These are phyloP conservation scores for Taiozyma sp. DNA, from an alignment of 1,139 yeast genomes.

Conservation along the genomic window DNA sequence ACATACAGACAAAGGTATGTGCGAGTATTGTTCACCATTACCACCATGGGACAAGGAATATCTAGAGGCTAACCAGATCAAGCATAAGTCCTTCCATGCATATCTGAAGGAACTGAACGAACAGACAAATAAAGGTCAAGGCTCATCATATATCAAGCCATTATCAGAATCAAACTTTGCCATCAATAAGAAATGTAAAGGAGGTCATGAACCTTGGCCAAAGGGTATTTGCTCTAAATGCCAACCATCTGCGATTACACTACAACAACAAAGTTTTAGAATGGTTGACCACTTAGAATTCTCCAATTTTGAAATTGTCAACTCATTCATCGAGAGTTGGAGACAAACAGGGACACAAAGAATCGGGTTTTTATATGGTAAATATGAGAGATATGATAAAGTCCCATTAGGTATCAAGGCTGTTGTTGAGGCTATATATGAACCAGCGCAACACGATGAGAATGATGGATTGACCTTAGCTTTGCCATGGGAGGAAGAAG, in stretches of 20 bases:
- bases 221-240: slow-evolving; percentile 94
- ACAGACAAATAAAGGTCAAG: slow-evolving; percentile 57
- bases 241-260: slow-evolving; percentile 91
- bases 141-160: slow-evolving; percentile 75
- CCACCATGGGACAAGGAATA: slow-evolving; percentile 91
- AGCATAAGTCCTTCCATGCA: slow-evolving; percentile 87
- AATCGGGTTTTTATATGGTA: slow-evolving; percentile 79
- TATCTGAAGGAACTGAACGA: slow-evolving; percentile 70
- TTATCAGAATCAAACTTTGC: slow-evolving; percentile 63
- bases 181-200: slow-evolving; percentile 59
- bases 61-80: slow-evolving; percentile 69
- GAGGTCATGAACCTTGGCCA: slow-evolving; percentile 93
- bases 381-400: slow-evolving; percentile 67
- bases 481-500: slow-evolving; percentile 52
- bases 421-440: slow-evolving; percentile 88
- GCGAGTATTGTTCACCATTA: slow-evolving; percentile 92
- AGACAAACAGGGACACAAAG: slow-evolving; percentile 84
- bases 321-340: slow-evolving; percentile 88
- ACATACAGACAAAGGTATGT: slow-evolving; percentile 94
- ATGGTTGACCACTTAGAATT: slow-evolving; percentile 98
- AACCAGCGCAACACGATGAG: slow-evolving; percentile 86
- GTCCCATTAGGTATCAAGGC: slow-evolving; percentile 94
- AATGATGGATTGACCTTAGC: slow-evolving; percentile 73
- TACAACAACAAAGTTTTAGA: slow-evolving; percentile 84
- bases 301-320: slow-evolving; percentile 64